Conservation (phyloP, 148 eudicot species). For the Chenopodium album region DNA sequence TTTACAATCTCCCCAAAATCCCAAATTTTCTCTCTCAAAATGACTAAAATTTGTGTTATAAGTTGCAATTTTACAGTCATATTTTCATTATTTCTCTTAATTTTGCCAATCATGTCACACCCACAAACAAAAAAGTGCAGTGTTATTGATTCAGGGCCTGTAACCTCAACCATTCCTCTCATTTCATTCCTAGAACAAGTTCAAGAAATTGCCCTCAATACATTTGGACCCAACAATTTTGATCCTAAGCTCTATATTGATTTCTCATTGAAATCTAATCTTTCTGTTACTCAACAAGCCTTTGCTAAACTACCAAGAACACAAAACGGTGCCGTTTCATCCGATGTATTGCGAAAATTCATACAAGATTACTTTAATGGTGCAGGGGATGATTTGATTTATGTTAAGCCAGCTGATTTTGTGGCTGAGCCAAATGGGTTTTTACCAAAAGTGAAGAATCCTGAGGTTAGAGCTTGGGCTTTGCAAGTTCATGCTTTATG, state of each 20-base stretch:
- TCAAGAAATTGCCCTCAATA: constrained; percentile 58
- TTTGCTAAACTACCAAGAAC: constrained; percentile 39
- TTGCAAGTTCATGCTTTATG: constrained; percentile 73
- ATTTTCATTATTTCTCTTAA: not conserved
- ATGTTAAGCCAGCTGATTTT: constrained; percentile 57
- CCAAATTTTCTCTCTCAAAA: not conserved
- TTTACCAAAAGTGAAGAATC: constrained; percentile 52
- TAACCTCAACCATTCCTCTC: constrained; percentile 49
- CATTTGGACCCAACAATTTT: constrained; percentile 55
- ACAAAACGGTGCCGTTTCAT: constrained; percentile 39
- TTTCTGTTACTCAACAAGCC: constrained; percentile 40
- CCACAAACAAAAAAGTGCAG: constrained; percentile 18
- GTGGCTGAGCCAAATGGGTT: constrained; percentile 60
- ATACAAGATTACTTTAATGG: constrained; percentile 44
- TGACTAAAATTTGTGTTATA: constrained; percentile 14
- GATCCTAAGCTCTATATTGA: constrained; percentile 83
- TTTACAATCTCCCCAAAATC: not conserved
- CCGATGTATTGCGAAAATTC: constrained; percentile 37
- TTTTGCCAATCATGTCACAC: constrained; percentile 29
- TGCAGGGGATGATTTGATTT: constrained; percentile 63
- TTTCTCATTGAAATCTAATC: constrained; percentile 50
- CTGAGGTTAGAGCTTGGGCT: constrained; percentile 67
- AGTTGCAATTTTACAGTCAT: not conserved
- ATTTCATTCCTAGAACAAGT: constrained; percentile 50
- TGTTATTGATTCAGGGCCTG: constrained; percentile 34